phyloP scores from a whole-genome alignment of 352 stramenopile species.

The Thraustotheca clavata region DNA sequence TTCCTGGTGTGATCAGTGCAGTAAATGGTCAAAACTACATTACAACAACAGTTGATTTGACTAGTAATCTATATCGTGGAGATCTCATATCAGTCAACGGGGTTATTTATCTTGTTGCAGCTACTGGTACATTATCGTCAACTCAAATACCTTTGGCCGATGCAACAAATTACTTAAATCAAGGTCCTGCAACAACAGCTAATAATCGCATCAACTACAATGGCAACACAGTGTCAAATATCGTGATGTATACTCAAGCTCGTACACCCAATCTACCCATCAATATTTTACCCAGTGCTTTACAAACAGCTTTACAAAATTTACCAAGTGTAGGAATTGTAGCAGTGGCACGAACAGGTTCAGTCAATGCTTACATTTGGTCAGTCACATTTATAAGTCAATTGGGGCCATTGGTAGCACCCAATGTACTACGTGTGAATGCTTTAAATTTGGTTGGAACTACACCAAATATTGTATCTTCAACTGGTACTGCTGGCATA shows the following conservation, averaged over 20 bases:
- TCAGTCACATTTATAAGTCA: conserved; percentile 80
- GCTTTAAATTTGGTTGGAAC: neutral
- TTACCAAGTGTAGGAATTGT: conserved; percentile 85
- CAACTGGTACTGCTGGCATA: conserved; percentile 17
- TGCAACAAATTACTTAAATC: conserved; percentile 24
- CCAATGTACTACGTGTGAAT: conserved; percentile 12
- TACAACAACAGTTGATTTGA: conserved; percentile 83
- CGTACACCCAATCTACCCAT: conserved; percentile 46
- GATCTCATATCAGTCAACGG: conserved; percentile 77
- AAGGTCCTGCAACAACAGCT: conserved; percentile 25
- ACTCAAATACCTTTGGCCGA: conserved; percentile 50
- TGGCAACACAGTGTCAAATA: conserved; percentile 35
- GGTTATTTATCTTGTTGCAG: conserved; percentile 64
- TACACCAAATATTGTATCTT: conserved; percentile 1
- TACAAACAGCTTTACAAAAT: conserved; percentile 79
- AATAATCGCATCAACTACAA: conserved; percentile 28
- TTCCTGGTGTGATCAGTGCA: conserved; percentile 48
- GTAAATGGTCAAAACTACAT: conserved; percentile 49
- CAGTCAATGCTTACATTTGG: conserved; percentile 77
- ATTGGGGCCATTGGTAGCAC: conserved; percentile 29
- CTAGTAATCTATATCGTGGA: conserved; percentile 65
- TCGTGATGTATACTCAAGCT: conserved; percentile 42
- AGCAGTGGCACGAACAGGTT: conserved; percentile 70
- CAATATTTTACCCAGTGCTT: conserved; percentile 42
- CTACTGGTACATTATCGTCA: conserved; percentile 58